phyloP scores from a whole-genome alignment of 2,329 filamentous ascomycete genomes.

The Cadophora luteo-olivacea region DNA sequence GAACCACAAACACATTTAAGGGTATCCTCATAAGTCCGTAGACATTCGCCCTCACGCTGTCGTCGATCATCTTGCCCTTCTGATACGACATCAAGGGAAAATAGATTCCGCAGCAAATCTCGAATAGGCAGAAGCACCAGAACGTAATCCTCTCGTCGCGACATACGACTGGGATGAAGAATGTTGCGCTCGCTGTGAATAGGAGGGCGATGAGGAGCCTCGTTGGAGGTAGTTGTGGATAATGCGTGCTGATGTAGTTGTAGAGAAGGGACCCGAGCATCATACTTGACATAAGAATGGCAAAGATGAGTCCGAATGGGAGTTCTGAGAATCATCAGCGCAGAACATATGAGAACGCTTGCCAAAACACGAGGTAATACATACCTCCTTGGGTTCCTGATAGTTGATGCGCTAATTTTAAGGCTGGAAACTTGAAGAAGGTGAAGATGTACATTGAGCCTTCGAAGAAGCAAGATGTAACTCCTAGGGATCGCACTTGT shows the following conservation, averaged over 20 bases:
- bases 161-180: constrained; percentile 51
- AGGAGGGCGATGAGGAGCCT: constrained; percentile 48
- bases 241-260: constrained; percentile 39
- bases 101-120: constrained; percentile 62
- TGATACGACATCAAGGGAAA: constrained; percentile 61
- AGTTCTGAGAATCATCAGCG: constrained; percentile 41
- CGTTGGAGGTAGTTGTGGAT: constrained; percentile 16
- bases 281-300: constrained; percentile 63
- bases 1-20: constrained; percentile 61
- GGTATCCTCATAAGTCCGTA: constrained; percentile 63
- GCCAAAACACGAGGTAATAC: background rate
- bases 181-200: constrained; percentile 45
- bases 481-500: constrained; percentile 55
- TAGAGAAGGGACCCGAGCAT: constrained; percentile 63
- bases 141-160: constrained; percentile 54
- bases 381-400: constrained; percentile 42
- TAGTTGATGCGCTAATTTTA: constrained; percentile 50
- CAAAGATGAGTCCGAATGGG: constrained; percentile 59
- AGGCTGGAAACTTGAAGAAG: constrained; percentile 64
- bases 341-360: background rate
- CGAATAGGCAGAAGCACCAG: constrained; percentile 62
- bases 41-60: constrained; percentile 57
- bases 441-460: constrained; percentile 66
- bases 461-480: constrained; percentile 63
- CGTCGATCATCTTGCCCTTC: constrained; percentile 59